Evolutionary conservation across 1,139 yeast genomes (phyloP), one percentile per base, ranked within the genome.

Genomic region (Yamadazyma kanchanaburiensis): DNA sequence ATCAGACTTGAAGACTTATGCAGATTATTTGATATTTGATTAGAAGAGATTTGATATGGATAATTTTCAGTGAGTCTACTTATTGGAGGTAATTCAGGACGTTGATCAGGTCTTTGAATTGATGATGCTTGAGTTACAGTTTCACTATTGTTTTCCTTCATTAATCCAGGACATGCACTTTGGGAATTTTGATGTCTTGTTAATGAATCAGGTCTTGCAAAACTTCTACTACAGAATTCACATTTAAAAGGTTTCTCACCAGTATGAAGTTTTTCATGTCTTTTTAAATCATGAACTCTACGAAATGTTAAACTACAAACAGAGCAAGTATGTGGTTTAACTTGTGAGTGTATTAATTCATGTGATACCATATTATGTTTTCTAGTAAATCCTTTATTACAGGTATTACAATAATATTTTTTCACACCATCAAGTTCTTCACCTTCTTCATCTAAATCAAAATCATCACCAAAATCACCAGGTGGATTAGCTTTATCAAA

Each of bases 171-270:
- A 33, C 74, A 67, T 0, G 70, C 74, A 40, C 65, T 62, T 2
- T 60, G 60, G 2, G 65, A 56, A 31, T 77, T 76, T 46, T 71
- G 60, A 51, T 76, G 86, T 32, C 95, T 64, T 3, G 78, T 71
- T 21, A 85, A 63, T 0, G 94, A 89, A 53, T 85, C 95, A 1
- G 81, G 80, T 17, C 95, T 60, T 1, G 94, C 87, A 59, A 85
- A 85, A 30, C 69, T 60, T 28, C 85, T 65, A 10, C 75, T 73
- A 54, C 95, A 85, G 32, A 62, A 60, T 7, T 56, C 60, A 53
- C 94, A 84, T 20, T 54, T 56, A 49, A 61, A 80, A 2, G 91
- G 89, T 49, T 75, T 78, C 43, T 77, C 87, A 22, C 91, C 91
- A 0, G 88, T 74, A 48, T 85, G 95, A 21, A 80, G 63, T 51